Percentiles rank a stretch among this genome's conserved stretches.
Conservation (phyloP, 306 rosid species). For the Hippophae rhamnoides region DNA sequence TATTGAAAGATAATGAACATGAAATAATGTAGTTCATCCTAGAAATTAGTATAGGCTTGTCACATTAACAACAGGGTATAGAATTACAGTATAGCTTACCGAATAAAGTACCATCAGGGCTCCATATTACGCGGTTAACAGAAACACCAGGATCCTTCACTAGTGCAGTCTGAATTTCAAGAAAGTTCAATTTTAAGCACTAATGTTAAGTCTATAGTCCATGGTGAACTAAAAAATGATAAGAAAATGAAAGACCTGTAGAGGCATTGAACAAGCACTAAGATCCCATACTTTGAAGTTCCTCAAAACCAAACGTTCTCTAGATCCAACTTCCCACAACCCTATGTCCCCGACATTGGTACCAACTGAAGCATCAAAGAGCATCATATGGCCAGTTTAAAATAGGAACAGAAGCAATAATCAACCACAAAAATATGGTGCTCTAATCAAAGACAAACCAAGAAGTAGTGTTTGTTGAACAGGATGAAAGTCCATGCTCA, state of each 20-base stretch:
- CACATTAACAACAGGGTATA: constrained; percentile 13
- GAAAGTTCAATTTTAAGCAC: constrained; percentile 16
- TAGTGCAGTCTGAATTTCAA: constrained; percentile 67
- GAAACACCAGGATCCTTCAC: constrained; percentile 91
- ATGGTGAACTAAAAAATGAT: background rate
- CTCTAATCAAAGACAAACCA: constrained; percentile 38
- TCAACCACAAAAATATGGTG: constrained; percentile 1
- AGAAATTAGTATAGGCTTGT: constrained; percentile 3
- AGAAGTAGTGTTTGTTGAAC: constrained; percentile 82
- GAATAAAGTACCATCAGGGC: constrained; percentile 88
- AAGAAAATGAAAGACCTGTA: constrained; percentile 52
- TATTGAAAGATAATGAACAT: constrained; percentile 9
- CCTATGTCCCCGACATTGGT: constrained; percentile 90
- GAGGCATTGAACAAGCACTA: constrained; percentile 74
- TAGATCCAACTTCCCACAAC: constrained; percentile 94
- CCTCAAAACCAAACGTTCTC: constrained; percentile 67
- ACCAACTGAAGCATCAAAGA: constrained; percentile 56
- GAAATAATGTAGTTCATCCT: constrained; percentile 7
- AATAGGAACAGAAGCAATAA: constrained; percentile 13
- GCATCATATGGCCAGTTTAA: constrained; percentile 7
- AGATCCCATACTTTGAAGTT: constrained; percentile 97
- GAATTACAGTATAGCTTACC: constrained; percentile 40
- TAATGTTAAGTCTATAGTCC: constrained; percentile 8
- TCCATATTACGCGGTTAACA: constrained; percentile 96
- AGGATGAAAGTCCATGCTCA: constrained; percentile 99